Evolutionary conservation across 179 eudicot genomes (phyloP).

Genomic region (Patellifolia procumbens): DNA sequence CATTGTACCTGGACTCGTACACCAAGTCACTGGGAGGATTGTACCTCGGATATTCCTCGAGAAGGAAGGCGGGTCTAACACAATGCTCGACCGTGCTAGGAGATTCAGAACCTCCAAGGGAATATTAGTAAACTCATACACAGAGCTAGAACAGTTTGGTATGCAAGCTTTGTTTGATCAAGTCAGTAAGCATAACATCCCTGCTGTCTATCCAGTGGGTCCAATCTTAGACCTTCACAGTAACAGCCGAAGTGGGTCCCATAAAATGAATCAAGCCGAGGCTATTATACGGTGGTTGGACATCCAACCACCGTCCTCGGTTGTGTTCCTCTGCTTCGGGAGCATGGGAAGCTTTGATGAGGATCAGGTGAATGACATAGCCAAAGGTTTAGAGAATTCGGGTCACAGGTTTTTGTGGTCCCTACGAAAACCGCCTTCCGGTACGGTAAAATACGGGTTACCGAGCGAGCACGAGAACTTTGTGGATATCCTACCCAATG

Average conservation of each 20-base stretch:
- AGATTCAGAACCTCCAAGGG: conserved; percentile 37
- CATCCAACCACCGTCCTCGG: conserved; percentile 45
- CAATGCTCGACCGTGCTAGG: not conserved
- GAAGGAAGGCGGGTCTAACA: conserved; percentile 7
- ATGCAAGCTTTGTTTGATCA: conserved; percentile 19
- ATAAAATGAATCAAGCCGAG: not conserved
- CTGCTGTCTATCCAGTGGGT: conserved; percentile 51
- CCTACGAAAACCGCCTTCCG: conserved; percentile 25
- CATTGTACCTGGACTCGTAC: conserved; percentile 27
- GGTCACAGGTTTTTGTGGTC: conserved; percentile 55
- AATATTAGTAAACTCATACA: conserved; percentile 52
- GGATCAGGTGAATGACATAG: conserved; percentile 40
- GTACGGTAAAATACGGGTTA: not conserved
- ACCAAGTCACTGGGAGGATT: conserved; percentile 17
- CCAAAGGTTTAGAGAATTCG: conserved; percentile 43
- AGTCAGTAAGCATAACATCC: conserved; percentile 3
- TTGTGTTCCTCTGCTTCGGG: conserved; percentile 64
- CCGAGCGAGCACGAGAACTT: conserved; percentile 25
- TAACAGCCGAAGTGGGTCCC: conserved; percentile 10
- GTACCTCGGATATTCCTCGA: conserved; percentile 23
- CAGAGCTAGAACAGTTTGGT: conserved; percentile 37
- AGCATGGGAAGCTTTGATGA: conserved; percentile 41
- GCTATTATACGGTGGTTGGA: conserved; percentile 47
- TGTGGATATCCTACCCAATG: conserved; percentile 38
- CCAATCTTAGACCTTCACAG: conserved; percentile 40